Conservation (phyloP, 345 rosid species). For the Eucalyptus coolabah region DNA sequence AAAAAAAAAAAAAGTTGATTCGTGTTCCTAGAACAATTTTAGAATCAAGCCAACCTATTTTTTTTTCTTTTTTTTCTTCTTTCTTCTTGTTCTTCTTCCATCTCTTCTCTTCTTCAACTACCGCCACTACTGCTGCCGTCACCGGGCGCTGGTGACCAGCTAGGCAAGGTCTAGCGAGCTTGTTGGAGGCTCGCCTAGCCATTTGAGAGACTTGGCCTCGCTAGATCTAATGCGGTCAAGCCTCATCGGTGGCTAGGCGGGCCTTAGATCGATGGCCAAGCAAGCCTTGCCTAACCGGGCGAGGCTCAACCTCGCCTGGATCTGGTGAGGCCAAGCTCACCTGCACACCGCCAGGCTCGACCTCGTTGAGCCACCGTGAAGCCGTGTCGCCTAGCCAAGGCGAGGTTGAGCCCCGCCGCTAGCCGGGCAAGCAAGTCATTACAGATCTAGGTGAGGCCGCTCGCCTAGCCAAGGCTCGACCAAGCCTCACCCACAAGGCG, state of each 20-base stretch:
- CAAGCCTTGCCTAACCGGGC: too few species aligned
- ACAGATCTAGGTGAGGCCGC: accelerated
- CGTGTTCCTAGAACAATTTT: accelerated
- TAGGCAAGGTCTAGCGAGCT: accelerated
- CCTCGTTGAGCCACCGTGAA: accelerated
- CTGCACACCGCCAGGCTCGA: too few species aligned
- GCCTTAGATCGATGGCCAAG: too few species aligned
- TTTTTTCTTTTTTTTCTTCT: too few species aligned
- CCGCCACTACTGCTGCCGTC: too few species aligned
- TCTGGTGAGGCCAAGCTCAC: too few species aligned
- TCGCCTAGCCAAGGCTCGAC: accelerated
- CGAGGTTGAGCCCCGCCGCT: accelerated
- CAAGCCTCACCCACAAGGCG: too few species aligned
- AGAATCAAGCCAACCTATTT: too few species aligned
- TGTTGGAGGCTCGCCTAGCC: accelerated
- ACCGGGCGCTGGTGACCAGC: accelerated
- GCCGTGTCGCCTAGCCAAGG: accelerated
- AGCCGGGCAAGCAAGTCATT: accelerated
- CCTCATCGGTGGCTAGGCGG: accelerated
- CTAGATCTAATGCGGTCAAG: accelerated
- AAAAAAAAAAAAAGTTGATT: too few species aligned
- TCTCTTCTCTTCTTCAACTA: too few species aligned
- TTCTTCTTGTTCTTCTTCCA: too few species aligned
- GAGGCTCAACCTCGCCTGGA: too few species aligned
- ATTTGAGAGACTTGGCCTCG: accelerated